Evolutionary conservation across 768 basidiomycete species (phyloP).

Genomic region (Basidioascus undulatus): DNA sequence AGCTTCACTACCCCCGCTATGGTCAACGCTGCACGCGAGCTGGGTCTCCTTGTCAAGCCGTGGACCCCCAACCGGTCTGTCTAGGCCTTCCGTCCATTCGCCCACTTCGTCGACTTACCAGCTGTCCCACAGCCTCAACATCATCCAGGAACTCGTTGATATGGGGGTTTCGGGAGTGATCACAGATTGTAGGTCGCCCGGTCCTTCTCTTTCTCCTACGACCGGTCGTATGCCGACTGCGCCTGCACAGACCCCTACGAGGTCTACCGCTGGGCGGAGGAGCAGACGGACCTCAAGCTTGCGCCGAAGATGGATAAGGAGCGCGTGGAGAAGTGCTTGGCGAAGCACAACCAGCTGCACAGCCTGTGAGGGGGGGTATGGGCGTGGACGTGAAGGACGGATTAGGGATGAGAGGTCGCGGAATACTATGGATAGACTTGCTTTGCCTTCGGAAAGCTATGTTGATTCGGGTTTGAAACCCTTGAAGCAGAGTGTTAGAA

Average conservation of each 20-base stretch:
- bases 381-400: no score
- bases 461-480: no score
- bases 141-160: not conserved
- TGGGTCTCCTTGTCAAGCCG: conserved; percentile 4
- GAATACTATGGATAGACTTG: no score
- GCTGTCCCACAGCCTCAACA: no score
- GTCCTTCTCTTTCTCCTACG: not conserved
- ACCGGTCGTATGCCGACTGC: no score
- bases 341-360: no score
- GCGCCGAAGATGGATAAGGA: conserved; percentile 6
- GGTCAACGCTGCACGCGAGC: conserved; percentile 2
- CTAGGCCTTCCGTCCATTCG: no score
- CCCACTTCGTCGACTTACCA: no score
- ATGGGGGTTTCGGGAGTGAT: conserved; percentile 1
- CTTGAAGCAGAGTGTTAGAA: no score
- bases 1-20: conserved; percentile 3
- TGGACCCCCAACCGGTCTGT: conserved; percentile 4
- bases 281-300: conserved; percentile 1
- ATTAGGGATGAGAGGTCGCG: no score
- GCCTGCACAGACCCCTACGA: conserved; percentile 1
- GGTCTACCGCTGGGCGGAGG: conserved; percentile 1
- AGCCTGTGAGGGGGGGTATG: no score
- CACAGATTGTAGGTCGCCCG: not conserved
- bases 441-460: no score
- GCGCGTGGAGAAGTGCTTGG: conserved; percentile 5